These are phyloP conservation scores for Pelagophyceae sp. DNA, from an alignment of 352 stramenopile species.

Conservation along the genomic window DNA sequence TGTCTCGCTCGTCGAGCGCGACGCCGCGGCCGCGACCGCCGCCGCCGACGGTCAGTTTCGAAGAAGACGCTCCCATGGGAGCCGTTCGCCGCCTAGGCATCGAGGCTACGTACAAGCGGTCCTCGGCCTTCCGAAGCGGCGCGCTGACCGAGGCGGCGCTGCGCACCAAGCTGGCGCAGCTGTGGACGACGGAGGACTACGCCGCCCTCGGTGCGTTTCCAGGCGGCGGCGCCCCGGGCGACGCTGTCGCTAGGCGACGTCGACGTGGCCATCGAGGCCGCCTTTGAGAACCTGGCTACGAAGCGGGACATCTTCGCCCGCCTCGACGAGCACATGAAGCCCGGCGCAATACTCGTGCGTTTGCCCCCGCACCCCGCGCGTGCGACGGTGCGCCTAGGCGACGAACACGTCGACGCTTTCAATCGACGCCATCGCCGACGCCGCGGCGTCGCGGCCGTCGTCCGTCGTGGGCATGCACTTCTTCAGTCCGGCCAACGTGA, in stretches of 20 bases:
- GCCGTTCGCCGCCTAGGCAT: too few relatives aligned
- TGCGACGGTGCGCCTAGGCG: too few relatives aligned
- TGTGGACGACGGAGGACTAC: too few relatives aligned
- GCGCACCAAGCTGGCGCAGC: constrained; percentile 51
- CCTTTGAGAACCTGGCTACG: constrained; percentile 89
- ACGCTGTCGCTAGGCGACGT: constrained; percentile 54
- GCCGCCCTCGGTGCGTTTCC: too few relatives aligned
- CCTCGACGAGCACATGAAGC: constrained; percentile 49
- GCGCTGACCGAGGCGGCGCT: constrained; percentile 63
- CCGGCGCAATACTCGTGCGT: constrained; percentile 49
- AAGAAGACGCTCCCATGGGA: too few relatives aligned
- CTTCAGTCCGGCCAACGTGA: constrained; percentile 67
- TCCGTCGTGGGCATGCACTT: constrained; percentile 68
- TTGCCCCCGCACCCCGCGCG: too few relatives aligned
- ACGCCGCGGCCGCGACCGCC: constrained; percentile 52
- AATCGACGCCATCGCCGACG: constrained; percentile 61
- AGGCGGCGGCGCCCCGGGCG: constrained; percentile 53
- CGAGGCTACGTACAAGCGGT: constrained; percentile 66
- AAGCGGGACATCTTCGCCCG: constrained; percentile 76
- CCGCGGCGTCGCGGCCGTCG: constrained; percentile 34
- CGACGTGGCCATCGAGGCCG: constrained; percentile 87
- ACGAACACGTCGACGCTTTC: constrained; percentile 71
- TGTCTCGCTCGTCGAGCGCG: constrained; percentile 66
- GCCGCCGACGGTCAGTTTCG: too few relatives aligned
- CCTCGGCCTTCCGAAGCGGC: constrained; percentile 66